Evolutionary conservation across 2,329 filamentous ascomycete species (phyloP).

Genomic region (Sclerotinia glacialis): DNA sequence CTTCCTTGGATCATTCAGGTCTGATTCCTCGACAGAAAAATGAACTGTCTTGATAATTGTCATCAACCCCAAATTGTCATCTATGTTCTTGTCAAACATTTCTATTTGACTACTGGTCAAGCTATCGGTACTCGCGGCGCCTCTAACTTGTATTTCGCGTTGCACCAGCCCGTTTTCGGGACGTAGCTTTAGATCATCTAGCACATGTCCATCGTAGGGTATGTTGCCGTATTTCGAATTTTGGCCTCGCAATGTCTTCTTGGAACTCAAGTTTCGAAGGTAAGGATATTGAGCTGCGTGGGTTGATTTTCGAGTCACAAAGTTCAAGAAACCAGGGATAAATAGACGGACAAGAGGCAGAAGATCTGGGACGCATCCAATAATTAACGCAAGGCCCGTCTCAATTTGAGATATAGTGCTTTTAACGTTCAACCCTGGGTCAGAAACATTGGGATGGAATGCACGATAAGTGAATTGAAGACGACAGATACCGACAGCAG

Average conservation of each 20-base stretch:
- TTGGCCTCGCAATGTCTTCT: not conserved
- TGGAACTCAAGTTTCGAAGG: not conserved
- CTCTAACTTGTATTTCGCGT: slow-evolving; percentile 3
- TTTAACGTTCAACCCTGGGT: slow-evolving; percentile 25
- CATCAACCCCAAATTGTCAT: not conserved
- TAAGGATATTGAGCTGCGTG: slow-evolving; percentile 1
- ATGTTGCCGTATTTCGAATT: not conserved
- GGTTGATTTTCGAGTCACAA: not conserved
- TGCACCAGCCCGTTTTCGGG: not conserved
- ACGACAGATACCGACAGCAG: slow-evolving; percentile 26
- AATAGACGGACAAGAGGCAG: not conserved
- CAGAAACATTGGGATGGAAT: slow-evolving; percentile 23
- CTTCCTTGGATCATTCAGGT: not conserved
- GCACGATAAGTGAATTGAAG: slow-evolving; percentile 22
- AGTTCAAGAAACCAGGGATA: not conserved
- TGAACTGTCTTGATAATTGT: slow-evolving; percentile 2
- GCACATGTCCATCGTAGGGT: not conserved
- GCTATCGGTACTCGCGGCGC: slow-evolving; percentile 1
- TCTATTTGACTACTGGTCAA: slow-evolving; percentile 5
- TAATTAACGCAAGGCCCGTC: slow-evolving; percentile 28
- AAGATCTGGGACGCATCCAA: slow-evolving; percentile 21
- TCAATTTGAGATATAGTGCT: slow-evolving; percentile 31
- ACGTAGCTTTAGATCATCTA: slow-evolving; percentile 1
- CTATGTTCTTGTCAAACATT: not conserved
- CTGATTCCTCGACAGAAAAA: slow-evolving; percentile 5